phyloP scores from a whole-genome alignment of 2,329 filamentous ascomycete genomes.

The Pyrenophora tritici-repentis region DNA sequence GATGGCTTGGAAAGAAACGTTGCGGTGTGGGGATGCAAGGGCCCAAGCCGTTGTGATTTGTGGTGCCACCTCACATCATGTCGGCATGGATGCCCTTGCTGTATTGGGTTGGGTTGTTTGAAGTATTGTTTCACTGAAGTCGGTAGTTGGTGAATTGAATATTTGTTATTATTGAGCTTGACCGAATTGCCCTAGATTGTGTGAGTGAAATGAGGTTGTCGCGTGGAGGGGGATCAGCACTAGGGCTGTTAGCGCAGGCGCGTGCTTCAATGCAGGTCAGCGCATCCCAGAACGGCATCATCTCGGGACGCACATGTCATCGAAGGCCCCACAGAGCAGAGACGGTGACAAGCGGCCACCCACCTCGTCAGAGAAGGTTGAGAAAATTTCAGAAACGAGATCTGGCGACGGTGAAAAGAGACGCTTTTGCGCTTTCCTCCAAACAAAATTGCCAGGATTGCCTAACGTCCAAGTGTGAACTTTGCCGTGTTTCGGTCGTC shows the following conservation, averaged over 20 bases:
- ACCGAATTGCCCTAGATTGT: background rate
- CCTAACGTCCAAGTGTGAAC: background rate
- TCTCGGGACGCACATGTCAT: constrained; percentile 17
- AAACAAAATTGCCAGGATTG: background rate
- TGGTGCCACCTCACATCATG: background rate
- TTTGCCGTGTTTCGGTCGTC: background rate
- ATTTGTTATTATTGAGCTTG: background rate
- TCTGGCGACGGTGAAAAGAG: background rate
- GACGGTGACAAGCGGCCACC: constrained; percentile 7
- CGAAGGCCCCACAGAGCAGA: constrained; percentile 1
- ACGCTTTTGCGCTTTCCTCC: background rate
- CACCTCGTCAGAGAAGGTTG: background rate
- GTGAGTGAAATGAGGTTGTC: constrained; percentile 8
- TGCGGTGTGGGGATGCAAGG: background rate
- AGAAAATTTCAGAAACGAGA: background rate
- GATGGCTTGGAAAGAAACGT: constrained; percentile 1
- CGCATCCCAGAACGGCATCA: constrained; percentile 8
- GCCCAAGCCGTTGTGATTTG: background rate
- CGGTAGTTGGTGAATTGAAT: too few relatives aligned
- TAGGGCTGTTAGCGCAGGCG: constrained; percentile 13
- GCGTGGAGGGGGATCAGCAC: constrained; percentile 11
- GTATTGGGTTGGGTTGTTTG: background rate
- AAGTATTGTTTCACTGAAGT: background rate
- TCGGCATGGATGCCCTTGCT: background rate
- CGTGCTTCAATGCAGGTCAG: constrained; percentile 18